Conservation (phyloP, 2,329 filamentous ascomycete species). For the Aspergillus proliferans region DNA sequence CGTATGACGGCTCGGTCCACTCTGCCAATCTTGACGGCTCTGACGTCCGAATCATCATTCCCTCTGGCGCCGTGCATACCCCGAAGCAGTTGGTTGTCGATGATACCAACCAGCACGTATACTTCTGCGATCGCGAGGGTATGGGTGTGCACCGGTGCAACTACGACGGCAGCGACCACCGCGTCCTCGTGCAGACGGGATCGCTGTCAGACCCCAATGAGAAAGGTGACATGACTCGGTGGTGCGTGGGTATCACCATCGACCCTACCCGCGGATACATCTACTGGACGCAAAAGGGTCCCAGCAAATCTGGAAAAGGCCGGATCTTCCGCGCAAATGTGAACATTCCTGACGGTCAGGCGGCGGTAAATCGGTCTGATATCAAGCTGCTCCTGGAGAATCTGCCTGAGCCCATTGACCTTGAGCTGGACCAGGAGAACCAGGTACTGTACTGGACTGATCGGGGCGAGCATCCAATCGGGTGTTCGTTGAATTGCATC, state of each 20-base stretch:
- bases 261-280: constrained; percentile 40
- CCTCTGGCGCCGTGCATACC: constrained; percentile 44
- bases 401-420: constrained; percentile 53
- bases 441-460: constrained; percentile 55
- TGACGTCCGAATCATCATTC: constrained; percentile 39
- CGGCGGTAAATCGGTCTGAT: constrained; percentile 34
- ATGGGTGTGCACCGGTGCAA: constrained; percentile 30
- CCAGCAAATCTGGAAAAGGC: constrained; percentile 46
- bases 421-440: constrained; percentile 46
- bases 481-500: constrained; percentile 48
- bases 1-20: constrained; percentile 39
- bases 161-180: constrained; percentile 28
- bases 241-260: constrained; percentile 54
- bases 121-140: constrained; percentile 42
- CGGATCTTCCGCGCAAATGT: constrained; percentile 50
- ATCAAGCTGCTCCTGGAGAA: constrained; percentile 39
- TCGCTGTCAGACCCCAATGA: constrained; percentile 10
- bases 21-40: constrained; percentile 46
- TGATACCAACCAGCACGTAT: constrained; percentile 21
- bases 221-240: constrained; percentile 30
- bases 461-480: constrained; percentile 50
- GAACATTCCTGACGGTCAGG: constrained; percentile 28
- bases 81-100: constrained; percentile 39
- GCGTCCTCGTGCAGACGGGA: constrained; percentile 36
- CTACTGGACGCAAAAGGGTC: constrained; percentile 58